Conservation (phyloP, 148 eudicot genomes). For the Cornus kousa region DNA sequence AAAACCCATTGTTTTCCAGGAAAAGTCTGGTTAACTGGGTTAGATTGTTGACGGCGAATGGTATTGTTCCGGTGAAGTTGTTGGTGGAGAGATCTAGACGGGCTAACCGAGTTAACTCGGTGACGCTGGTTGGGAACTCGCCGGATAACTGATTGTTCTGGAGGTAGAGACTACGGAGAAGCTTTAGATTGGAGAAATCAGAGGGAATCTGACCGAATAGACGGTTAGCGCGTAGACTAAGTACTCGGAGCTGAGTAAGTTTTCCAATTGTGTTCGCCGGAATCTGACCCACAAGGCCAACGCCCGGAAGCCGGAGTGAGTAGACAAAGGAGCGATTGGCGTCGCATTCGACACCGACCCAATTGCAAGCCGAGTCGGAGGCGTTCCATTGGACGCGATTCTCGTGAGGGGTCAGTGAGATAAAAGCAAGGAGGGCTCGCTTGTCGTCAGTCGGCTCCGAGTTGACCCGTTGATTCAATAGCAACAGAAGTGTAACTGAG, state of each 20-base stretch:
- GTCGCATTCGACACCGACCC: conserved; percentile 52
- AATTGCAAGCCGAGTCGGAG: conserved; percentile 37
- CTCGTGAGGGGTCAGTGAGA: conserved; percentile 34
- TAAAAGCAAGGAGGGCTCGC: conserved; percentile 37
- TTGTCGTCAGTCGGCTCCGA: conserved; percentile 45
- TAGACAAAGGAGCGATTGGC: conserved; percentile 19
- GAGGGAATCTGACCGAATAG: conserved; percentile 48
- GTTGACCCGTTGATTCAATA: neutral
- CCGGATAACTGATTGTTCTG: conserved; percentile 42
- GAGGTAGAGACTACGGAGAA: conserved; percentile 41
- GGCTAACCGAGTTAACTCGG: conserved; percentile 38
- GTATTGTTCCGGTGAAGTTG: conserved; percentile 55
- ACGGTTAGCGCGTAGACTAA: conserved; percentile 41
- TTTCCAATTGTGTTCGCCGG: conserved; percentile 48
- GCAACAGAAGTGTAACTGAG: neutral
- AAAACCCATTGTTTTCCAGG: conserved; percentile 46
- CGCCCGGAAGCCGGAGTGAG: conserved; percentile 48
- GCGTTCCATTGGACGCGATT: conserved; percentile 43
- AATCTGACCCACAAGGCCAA: conserved; percentile 48
- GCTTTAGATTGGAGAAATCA: conserved; percentile 42
- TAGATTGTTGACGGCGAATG: conserved; percentile 56
- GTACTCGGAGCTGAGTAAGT: conserved; percentile 32
- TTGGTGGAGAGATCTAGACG: conserved; percentile 62
- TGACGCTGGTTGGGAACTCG: conserved; percentile 38
- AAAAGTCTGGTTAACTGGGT: conserved; percentile 41